Percentiles rank a stretch among this genome's conserved stretches.
These are phyloP conservation scores for Aspergillus nidulans DNA, from an alignment of 495 filamentous ascomycete species.

Conservation along the genomic window DNA sequence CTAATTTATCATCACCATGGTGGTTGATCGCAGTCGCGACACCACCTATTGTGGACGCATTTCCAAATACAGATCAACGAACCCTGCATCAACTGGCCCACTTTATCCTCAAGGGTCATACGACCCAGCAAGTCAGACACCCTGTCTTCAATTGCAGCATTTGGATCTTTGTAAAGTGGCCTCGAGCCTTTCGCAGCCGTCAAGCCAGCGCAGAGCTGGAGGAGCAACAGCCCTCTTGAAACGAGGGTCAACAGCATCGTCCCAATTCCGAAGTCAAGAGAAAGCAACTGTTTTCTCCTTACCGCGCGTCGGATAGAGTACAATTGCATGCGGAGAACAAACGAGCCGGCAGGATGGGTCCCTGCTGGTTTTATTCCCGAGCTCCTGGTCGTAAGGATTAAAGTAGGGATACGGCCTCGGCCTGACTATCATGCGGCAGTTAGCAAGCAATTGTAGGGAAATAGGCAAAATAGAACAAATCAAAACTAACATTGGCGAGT, in stretches of 20 bases:
- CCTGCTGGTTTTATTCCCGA: conserved; percentile 2
- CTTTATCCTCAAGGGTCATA: conserved; percentile 70
- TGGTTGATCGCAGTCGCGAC: too few species aligned
- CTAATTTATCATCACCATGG: too few species aligned
- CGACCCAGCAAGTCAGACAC: conserved; percentile 59
- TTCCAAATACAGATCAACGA: neutral
- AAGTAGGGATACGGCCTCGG: neutral
- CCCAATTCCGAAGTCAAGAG: neutral
- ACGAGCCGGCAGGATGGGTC: neutral
- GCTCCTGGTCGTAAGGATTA: neutral
- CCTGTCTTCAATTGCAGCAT: conserved; percentile 54
- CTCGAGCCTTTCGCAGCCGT: conserved; percentile 17
- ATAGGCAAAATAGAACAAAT: neutral
- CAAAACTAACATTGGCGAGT: neutral
- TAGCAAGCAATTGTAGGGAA: neutral
- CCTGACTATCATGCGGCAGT: neutral
- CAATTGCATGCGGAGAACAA: neutral
- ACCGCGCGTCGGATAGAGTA: neutral
- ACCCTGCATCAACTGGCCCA: conserved; percentile 62
- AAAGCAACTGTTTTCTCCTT: neutral
- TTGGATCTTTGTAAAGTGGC: conserved; percentile 58
- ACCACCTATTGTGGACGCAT: neutral
- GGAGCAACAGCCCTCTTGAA: conserved; percentile 27
- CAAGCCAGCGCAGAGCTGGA: conserved; percentile 24
- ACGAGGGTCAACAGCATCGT: conserved; percentile 25